These are phyloP conservation scores for Solanum tacnaense DNA, from an alignment of 257 asterid species.

Conservation along the genomic window DNA sequence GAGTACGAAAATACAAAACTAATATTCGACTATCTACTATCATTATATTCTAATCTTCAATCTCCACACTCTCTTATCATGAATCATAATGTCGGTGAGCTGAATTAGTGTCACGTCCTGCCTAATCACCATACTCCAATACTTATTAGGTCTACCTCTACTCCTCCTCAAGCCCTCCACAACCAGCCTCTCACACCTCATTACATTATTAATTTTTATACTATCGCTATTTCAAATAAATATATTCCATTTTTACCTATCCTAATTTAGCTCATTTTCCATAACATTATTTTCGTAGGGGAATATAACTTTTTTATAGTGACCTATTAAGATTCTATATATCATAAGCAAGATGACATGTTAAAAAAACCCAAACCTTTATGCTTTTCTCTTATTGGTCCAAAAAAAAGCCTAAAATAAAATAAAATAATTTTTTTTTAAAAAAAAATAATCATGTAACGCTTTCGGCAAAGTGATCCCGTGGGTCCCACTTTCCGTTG, in stretches of 20 bases:
- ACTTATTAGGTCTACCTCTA: background rate
- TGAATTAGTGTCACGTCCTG: background rate
- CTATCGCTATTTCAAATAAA: background rate
- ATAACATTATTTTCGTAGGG: background rate
- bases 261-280: background rate
- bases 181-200: background rate
- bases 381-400: background rate
- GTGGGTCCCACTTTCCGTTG: background rate
- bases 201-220: too few relatives aligned
- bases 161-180: background rate
- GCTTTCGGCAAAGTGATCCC: background rate
- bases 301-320: background rate
- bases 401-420: background rate
- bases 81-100: background rate
- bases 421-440: too few relatives aligned
- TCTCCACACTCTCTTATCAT: background rate
- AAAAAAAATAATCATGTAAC: background rate
- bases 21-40: background rate
- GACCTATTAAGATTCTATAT: background rate
- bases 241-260: background rate
- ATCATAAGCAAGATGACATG: background rate
- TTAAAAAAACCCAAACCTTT: background rate
- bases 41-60: too few relatives aligned
- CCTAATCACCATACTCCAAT: background rate
- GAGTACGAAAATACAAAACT: background rate